Conservation (phyloP, 2,329 filamentous ascomycete genomes). For the Diaporthe vexans region DNA sequence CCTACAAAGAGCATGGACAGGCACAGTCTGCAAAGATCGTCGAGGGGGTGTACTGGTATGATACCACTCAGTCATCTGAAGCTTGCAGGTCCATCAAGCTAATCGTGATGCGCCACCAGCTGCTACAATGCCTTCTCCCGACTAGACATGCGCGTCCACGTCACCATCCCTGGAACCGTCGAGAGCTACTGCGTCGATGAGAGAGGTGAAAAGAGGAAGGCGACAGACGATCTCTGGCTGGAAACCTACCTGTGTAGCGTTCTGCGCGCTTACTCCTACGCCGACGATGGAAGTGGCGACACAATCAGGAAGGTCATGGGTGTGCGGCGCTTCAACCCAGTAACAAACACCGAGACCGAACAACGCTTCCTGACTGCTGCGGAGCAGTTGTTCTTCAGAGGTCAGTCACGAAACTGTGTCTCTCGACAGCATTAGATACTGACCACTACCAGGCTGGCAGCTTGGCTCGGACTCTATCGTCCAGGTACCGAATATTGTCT, state of each 20-base stretch:
- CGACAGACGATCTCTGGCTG: constrained; percentile 94
- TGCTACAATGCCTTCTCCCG: constrained; percentile 99
- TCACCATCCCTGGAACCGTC: constrained; percentile 95
- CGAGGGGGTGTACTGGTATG: constrained; percentile 93
- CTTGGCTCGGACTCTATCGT: constrained; percentile 96
- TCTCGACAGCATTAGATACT: neutral
- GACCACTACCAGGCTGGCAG: constrained; percentile 79
- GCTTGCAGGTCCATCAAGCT: constrained; percentile 29
- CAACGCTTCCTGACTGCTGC: constrained; percentile 96
- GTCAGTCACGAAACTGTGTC: constrained; percentile 58
- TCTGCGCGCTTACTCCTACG: constrained; percentile 94
- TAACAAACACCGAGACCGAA: constrained; percentile 98
- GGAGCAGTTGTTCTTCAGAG: constrained; percentile 94
- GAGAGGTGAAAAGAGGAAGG: constrained; percentile 92
- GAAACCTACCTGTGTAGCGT: constrained; percentile 98
- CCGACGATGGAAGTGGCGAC: constrained; percentile 94
- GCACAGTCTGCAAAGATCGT: constrained; percentile 85
- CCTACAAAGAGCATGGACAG: constrained; percentile 88
- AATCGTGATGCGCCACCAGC: constrained; percentile 51
- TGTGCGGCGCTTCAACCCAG: constrained; percentile 96
- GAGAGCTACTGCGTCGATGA: constrained; percentile 99
- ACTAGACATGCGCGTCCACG: constrained; percentile 97
- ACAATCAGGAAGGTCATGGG: constrained; percentile 97
- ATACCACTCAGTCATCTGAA: constrained; percentile 14
- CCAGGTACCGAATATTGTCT: constrained; percentile 96